Evolutionary conservation across 805 yeast genomes (phyloP).

Genomic region (Pachysolen tannophilus): DNA sequence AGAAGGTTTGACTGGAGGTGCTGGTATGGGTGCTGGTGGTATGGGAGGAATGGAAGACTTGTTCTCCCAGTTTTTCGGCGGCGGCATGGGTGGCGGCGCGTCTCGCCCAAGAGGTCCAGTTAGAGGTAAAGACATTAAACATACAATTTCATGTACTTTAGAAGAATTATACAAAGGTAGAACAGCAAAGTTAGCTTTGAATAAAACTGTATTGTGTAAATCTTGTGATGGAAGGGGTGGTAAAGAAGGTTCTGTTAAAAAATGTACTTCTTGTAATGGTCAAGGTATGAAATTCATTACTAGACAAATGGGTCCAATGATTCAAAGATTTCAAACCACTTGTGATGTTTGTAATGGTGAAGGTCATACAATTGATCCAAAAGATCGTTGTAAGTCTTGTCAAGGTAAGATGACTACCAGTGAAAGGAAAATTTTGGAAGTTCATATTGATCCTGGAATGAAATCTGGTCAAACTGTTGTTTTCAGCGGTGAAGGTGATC

Average conservation of each 20-base stretch:
- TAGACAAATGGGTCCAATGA: constrained; percentile 99
- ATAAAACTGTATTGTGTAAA: constrained; percentile 84
- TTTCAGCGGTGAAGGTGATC: constrained; percentile 96
- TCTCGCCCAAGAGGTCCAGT: constrained; percentile 76
- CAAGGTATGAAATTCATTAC: constrained; percentile 86
- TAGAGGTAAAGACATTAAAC: constrained; percentile 87
- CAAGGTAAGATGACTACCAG: constrained; percentile 78
- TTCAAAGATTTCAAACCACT: constrained; percentile 92
- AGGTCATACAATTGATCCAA: constrained; percentile 81
- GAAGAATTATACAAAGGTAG: constrained; percentile 95
- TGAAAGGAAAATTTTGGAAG: constrained; percentile 91
- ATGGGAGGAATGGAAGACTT: constrained; percentile 44
- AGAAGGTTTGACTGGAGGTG: constrained; percentile 83
- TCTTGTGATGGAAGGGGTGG: constrained; percentile 96
- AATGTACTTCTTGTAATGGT: constrained; percentile 85
- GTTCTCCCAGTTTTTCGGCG: constrained; percentile 53
- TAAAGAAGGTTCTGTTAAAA: constrained; percentile 80
- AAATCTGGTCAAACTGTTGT: constrained; percentile 84
- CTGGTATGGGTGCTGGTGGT: constrained; percentile 54
- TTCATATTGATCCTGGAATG: constrained; percentile 96
- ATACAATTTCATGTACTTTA: constrained; percentile 73
- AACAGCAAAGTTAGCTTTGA: constrained; percentile 86
- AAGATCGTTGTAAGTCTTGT: constrained; percentile 84
- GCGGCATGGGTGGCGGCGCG: constrained; percentile 57
- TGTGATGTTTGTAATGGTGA: constrained; percentile 91